phyloP scores from a whole-genome alignment of 345 rosid species.

The Lepidium africanum region DNA sequence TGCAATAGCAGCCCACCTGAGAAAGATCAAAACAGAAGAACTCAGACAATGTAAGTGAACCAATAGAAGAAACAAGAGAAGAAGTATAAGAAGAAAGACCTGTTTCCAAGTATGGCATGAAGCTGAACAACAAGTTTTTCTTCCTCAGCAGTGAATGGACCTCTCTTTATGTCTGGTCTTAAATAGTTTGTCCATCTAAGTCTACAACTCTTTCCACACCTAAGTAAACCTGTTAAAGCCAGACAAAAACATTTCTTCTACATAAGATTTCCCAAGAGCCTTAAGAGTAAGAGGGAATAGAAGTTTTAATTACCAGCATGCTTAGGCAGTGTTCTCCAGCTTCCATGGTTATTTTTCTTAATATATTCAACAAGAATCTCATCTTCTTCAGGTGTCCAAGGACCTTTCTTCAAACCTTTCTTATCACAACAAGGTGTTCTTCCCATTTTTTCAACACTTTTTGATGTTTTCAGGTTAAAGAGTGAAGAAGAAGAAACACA shows the following conservation, averaged over 20 bases:
- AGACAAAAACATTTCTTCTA: background rate
- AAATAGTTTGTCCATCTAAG: conserved; percentile 97
- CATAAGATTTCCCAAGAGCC: background rate
- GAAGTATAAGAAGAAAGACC: conserved; percentile 33
- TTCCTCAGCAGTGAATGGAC: conserved; percentile 83
- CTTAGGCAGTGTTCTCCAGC: conserved; percentile 93
- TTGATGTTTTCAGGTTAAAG: background rate
- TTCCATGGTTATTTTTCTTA: conserved; percentile 79
- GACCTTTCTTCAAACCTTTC: conserved; percentile 89
- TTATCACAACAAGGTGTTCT: conserved; percentile 86
- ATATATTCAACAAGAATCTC: conserved; percentile 65
- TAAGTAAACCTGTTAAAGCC: conserved; percentile 52
- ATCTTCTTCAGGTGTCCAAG: conserved; percentile 96
- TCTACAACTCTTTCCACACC: conserved; percentile 97
- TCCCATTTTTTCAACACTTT: conserved; percentile 61
- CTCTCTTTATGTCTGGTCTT: conserved; percentile 90
- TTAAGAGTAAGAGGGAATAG: background rate
- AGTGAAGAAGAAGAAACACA: background rate
- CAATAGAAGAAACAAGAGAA: background rate
- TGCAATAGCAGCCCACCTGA: conserved; percentile 99
- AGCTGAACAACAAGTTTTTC: conserved; percentile 92
- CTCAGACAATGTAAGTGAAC: background rate
- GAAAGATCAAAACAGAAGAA: background rate
- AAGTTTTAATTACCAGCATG: conserved; percentile 58
- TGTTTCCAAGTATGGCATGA: conserved; percentile 93